Percentiles rank a stretch among this genome's conserved stretches.
These are phyloP conservation scores for Afroboletus lepidellus DNA, from an alignment of 1,284 basidiomycete species.

Conservation along the genomic window DNA sequence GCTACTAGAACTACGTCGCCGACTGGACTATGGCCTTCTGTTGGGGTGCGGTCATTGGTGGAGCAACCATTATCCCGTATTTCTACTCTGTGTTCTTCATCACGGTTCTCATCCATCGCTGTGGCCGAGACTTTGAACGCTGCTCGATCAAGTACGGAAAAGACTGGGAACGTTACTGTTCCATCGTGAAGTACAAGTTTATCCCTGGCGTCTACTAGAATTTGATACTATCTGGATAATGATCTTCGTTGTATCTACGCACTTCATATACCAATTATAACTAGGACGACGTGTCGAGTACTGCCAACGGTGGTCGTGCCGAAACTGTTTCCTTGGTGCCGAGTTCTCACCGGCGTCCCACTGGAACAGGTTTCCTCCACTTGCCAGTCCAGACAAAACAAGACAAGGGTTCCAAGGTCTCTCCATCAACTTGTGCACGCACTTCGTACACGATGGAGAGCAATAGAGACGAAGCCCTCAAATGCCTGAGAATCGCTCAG, in stretches of 20 bases:
- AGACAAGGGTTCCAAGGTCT: conserved; percentile 4
- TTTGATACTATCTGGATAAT: conserved; percentile 14
- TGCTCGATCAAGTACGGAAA: conserved; percentile 94
- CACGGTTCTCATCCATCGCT: conserved; percentile 84
- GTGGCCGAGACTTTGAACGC: conserved; percentile 88
- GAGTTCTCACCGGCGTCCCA: conserved; percentile 27
- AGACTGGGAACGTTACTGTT: conserved; percentile 91
- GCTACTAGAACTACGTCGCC: conserved; percentile 72
- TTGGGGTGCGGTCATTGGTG: conserved; percentile 88
- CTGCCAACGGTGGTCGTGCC: conserved; percentile 9
- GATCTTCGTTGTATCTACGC: conserved; percentile 4
- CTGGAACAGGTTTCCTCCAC: neutral
- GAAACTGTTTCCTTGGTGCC: conserved; percentile 9
- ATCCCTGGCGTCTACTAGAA: conserved; percentile 70
- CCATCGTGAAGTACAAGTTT: conserved; percentile 85
- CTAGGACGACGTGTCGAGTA: conserved; percentile 12
- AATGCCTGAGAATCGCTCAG: conserved; percentile 77
- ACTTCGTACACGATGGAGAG: conserved; percentile 63
- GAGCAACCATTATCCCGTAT: conserved; percentile 86
- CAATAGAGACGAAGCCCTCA: conserved; percentile 86
- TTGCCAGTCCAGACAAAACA: neutral
- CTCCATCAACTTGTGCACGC: conserved; percentile 7
- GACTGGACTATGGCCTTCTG: conserved; percentile 88
- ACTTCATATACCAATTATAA: neutral
- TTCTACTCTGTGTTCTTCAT: conserved; percentile 96